A percentile compares a stretch with the other conserved stretches of the same genome.
Conservation (phyloP, 345 rosid species). For the Euphorbia tirucalli region DNA sequence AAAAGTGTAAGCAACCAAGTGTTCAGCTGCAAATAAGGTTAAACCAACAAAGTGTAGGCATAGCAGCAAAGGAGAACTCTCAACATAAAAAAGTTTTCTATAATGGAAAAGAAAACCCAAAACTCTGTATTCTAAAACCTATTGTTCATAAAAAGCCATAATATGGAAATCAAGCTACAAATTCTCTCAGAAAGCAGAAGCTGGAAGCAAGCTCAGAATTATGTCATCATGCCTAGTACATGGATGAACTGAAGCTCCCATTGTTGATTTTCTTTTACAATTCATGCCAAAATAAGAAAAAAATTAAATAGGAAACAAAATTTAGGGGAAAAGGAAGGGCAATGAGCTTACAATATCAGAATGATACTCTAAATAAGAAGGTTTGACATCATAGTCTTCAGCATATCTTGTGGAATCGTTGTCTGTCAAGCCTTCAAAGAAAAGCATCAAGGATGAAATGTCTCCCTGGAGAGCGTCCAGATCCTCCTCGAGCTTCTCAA, state of each 20-base stretch:
- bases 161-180: neutral
- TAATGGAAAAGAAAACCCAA: no score
- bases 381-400: constrained; percentile 57
- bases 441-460: constrained; percentile 49
- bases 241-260: neutral
- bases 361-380: constrained; percentile 48
- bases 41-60: no score
- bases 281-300: neutral
- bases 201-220: neutral
- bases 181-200: neutral
- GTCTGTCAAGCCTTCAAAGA: constrained; percentile 62
- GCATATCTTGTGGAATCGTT: constrained; percentile 30
- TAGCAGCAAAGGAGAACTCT: no score
- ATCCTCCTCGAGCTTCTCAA: constrained; percentile 71
- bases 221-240: neutral
- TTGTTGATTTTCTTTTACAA: neutral
- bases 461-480: constrained; percentile 60
- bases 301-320: neutral
- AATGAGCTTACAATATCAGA: constrained; percentile 55
- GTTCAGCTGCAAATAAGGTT: no score
- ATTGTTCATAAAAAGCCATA: neutral
- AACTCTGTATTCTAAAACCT: neutral
- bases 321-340: neutral
- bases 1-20: constrained; percentile 1
- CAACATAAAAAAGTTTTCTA: no score